A percentile compares a stretch with the other conserved stretches of the same genome.
These are phyloP conservation scores for Grammothele lineata DNA, from an alignment of 768 basidiomycete genomes.

Conservation along the genomic window DNA sequence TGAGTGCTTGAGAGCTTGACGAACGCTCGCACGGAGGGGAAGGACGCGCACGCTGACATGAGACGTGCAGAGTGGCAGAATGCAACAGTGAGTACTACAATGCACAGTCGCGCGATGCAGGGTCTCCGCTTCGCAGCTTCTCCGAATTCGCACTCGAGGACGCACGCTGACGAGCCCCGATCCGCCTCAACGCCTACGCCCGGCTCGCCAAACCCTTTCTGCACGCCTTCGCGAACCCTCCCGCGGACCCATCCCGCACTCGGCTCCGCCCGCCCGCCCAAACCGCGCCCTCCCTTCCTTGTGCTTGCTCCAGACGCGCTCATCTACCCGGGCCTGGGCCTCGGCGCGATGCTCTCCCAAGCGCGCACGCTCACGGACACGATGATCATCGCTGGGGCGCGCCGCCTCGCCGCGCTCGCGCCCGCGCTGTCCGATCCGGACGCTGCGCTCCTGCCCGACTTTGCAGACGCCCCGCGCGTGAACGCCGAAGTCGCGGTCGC, in stretches of 20 bases:
- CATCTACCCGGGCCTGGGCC: constrained; percentile 82
- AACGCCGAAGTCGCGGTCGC: constrained; percentile 78
- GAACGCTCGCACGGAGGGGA: background rate
- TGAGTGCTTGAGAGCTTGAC: no score
- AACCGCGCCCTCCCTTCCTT: no score
- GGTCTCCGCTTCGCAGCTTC: no score
- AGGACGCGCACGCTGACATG: constrained; percentile 3
- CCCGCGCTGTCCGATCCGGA: constrained; percentile 72
- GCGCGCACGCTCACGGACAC: constrained; percentile 65
- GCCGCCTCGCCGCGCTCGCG: constrained; percentile 70
- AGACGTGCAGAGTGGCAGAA: constrained; percentile 55
- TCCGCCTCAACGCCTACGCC: no score
- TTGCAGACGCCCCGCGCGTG: constrained; percentile 65
- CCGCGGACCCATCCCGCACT: no score
- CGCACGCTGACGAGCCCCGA: no score
- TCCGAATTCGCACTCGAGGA: no score
- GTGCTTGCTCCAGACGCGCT: constrained; percentile 47
- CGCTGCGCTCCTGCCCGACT: constrained; percentile 71
- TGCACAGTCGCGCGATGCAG: constrained; percentile 13
- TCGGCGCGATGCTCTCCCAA: constrained; percentile 68
- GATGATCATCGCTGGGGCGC: constrained; percentile 83
- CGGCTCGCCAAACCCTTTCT: no score
- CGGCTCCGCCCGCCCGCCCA: no score
- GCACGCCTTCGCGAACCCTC: no score
- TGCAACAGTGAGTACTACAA: constrained; percentile 55